A percentile compares a stretch with the other conserved stretches of the same genome.
Conservation (phyloP, 176 grass and related monocot species). For the Aegilops tauschii region DNA sequence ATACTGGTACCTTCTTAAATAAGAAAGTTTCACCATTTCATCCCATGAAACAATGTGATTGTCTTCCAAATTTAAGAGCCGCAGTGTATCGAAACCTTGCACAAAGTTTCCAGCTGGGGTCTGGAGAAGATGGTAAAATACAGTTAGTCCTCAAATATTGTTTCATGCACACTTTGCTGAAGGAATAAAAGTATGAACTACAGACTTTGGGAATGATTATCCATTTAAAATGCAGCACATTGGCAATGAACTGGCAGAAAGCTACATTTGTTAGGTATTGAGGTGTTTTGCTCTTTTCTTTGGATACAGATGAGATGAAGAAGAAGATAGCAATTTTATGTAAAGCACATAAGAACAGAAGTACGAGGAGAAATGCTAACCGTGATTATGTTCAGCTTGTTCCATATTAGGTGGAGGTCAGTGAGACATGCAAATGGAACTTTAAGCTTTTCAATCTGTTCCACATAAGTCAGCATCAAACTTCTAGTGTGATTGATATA, state of each 20-base stretch:
- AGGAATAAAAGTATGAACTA: background rate
- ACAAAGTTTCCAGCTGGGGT: conserved; percentile 42
- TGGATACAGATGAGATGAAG: conserved; percentile 6
- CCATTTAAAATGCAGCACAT: background rate
- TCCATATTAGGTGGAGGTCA: conserved; percentile 87
- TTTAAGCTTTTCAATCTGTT: conserved; percentile 82
- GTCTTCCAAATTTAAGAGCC: conserved; percentile 88
- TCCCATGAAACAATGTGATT: conserved; percentile 84
- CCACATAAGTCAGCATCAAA: conserved; percentile 28
- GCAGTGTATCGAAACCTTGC: conserved; percentile 62
- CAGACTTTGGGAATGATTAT: background rate
- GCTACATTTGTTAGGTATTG: background rate
- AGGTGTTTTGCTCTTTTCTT: background rate
- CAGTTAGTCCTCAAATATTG: conserved; percentile 3
- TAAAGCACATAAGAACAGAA: background rate
- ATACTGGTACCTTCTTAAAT: conserved; percentile 63
- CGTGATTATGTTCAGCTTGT: conserved; percentile 64
- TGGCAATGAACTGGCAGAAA: background rate
- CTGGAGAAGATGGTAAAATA: conserved; percentile 37
- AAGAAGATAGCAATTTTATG: background rate
- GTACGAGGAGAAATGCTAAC: conserved; percentile 36
- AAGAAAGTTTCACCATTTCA: conserved; percentile 86
- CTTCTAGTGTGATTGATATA: background rate
- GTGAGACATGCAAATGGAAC: conserved; percentile 51
- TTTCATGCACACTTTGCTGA: background rate